Conservation (phyloP, 768 basidiomycete genomes). For the Cantharellus anzutake region DNA sequence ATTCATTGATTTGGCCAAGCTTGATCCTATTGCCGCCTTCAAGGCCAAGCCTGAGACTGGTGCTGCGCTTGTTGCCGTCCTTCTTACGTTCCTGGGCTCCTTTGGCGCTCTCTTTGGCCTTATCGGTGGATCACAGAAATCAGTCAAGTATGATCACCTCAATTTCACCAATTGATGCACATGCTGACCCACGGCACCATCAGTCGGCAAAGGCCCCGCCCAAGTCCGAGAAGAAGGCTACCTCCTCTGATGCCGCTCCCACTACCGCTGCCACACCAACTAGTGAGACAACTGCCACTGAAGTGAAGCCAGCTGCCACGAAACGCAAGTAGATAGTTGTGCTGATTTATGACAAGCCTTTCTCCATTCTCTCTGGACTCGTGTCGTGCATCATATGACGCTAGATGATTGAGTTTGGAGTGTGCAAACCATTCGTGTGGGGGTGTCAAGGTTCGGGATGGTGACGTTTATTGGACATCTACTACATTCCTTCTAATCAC, state of each 20-base stretch:
- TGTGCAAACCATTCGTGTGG: not conserved
- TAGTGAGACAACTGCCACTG: constrained; percentile 1
- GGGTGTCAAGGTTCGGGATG: not conserved
- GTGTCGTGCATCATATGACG: not conserved
- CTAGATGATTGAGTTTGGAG: not conserved
- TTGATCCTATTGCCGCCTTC: constrained; percentile 65
- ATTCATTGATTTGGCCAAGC: constrained; percentile 62
- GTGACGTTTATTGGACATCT: not conserved
- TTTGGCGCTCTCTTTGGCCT: constrained; percentile 62
- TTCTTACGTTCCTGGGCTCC: constrained; percentile 73
- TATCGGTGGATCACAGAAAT: constrained; percentile 49
- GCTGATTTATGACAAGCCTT: not conserved
- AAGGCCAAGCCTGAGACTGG: constrained; percentile 80
- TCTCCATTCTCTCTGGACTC: not conserved
- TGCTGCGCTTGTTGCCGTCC: constrained; percentile 47
- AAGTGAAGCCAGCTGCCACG: constrained; percentile 22
- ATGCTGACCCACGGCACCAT: constrained; percentile 21
- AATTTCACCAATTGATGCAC: not conserved
- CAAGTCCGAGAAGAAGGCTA: constrained; percentile 38
- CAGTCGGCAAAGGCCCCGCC: not conserved
- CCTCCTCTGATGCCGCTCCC: constrained; percentile 25
- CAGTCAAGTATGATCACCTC: constrained; percentile 32
- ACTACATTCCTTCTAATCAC: not conserved
- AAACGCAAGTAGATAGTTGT: constrained; percentile 39
- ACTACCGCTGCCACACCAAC: constrained; percentile 4